Percentiles rank a stretch among this genome's conserved stretches.
Conservation (phyloP, 129 eudicot genomes). For the Arctium minus region DNA sequence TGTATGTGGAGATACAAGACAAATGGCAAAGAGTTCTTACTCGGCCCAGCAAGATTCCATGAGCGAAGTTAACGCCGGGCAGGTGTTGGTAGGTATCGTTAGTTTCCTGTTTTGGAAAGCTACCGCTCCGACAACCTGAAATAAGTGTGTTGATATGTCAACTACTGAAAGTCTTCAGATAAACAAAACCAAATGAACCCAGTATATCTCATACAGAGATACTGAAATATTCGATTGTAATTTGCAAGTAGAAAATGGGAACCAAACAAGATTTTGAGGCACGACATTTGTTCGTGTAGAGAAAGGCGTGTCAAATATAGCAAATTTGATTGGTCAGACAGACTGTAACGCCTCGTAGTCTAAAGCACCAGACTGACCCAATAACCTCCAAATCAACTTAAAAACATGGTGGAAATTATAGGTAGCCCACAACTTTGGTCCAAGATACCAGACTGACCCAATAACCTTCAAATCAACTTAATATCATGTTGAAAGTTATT, state of each 20-base stretch:
- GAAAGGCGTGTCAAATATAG: not conserved
- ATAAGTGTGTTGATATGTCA: not conserved
- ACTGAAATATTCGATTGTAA: not conserved
- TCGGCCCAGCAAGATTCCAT: slow-evolving; percentile 98
- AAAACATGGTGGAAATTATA: not conserved
- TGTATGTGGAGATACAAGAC: not conserved
- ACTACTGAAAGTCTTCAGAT: not conserved
- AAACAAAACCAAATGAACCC: not conserved
- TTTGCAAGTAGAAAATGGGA: not conserved
- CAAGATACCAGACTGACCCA: not conserved
- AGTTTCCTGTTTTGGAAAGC: slow-evolving; percentile 95
- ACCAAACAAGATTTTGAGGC: not conserved
- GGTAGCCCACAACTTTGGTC: not conserved
- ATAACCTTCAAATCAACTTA: too few relatives aligned
- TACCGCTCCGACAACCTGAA: slow-evolving; percentile 96
- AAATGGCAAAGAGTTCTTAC: slow-evolving; percentile 39
- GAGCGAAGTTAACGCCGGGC: slow-evolving; percentile 63
- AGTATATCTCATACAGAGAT: not conserved
- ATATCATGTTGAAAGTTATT: not conserved
- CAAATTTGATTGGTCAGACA: too few relatives aligned
- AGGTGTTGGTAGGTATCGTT: slow-evolving; percentile 61
- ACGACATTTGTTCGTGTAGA: not conserved
- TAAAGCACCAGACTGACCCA: not conserved
- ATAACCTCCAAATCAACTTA: not conserved
- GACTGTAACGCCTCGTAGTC: not conserved